A percentile compares a stretch with the other conserved stretches of the same genome.
Evolutionary conservation across 441 rosid genomes (phyloP).

Genomic region (Syzygium malaccense): DNA sequence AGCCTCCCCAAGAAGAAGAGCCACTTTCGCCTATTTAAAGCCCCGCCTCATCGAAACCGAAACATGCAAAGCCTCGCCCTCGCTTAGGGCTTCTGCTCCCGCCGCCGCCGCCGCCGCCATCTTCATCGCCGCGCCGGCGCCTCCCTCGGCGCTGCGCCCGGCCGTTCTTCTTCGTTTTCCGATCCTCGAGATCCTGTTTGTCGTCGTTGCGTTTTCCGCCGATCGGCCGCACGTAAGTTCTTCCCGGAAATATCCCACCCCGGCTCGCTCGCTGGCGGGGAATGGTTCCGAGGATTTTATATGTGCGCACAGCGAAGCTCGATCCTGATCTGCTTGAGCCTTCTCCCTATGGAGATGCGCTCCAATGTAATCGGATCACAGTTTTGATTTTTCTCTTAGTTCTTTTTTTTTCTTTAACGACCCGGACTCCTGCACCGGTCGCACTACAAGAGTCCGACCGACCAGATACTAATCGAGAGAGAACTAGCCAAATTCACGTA

Average conservation of each 20-base stretch:
- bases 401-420: too few relatives aligned
- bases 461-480: too few relatives aligned
- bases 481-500: too few relatives aligned
- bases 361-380: constrained; percentile 51
- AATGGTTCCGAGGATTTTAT: neutral
- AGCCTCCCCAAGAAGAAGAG: too few relatives aligned
- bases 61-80: neutral
- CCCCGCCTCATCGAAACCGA: accelerated
- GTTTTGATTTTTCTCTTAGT: neutral
- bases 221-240: neutral
- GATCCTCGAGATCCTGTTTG: neutral
- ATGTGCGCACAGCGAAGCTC: neutral
- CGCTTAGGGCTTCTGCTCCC: neutral
- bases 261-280: neutral
- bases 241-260: neutral
- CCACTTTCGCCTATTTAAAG: neutral
- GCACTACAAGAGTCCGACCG: too few relatives aligned
- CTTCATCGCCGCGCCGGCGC: neutral
- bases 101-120: neutral
- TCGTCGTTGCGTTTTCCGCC: neutral
- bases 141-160: neutral
- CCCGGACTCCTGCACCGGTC: too few relatives aligned
- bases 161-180: neutral
- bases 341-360: neutral
- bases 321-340: neutral